These are phyloP conservation scores for Ajuga reptans DNA, from an alignment of 305 asterid species.

Conservation along the genomic window DNA sequence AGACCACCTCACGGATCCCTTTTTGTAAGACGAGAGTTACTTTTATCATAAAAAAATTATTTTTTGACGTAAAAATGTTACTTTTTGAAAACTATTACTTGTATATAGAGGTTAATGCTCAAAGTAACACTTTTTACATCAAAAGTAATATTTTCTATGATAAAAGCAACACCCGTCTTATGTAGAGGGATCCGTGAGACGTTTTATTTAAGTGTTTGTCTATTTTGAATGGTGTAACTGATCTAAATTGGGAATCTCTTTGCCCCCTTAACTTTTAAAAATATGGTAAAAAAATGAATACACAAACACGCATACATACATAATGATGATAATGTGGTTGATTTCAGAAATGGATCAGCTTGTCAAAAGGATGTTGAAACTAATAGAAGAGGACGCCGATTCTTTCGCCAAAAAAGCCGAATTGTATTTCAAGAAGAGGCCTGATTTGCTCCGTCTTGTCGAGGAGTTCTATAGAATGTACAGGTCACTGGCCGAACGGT, in stretches of 20 bases:
- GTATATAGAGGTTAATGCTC: too few relatives aligned
- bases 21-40: too few relatives aligned
- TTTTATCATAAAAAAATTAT: too few relatives aligned
- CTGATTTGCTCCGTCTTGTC: constrained; percentile 63
- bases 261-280: too few relatives aligned
- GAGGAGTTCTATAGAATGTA: constrained; percentile 82
- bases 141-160: too few relatives aligned
- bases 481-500: constrained; percentile 80
- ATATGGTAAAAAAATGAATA: neutral
- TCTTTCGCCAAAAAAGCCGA: constrained; percentile 86
- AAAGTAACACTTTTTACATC: too few relatives aligned
- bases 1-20: too few relatives aligned
- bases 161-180: too few relatives aligned
- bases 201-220: too few relatives aligned
- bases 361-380: constrained; percentile 72
- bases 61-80: too few relatives aligned
- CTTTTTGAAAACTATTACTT: too few relatives aligned
- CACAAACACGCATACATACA: neutral
- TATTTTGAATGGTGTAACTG: neutral
- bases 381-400: constrained; percentile 90
- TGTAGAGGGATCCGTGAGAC: too few relatives aligned
- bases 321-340: constrained; percentile 27
- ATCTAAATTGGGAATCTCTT: neutral
- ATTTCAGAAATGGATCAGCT: constrained; percentile 83
- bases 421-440: constrained; percentile 80